Conservation (phyloP, 129 eudicot species). For the Flaveria ramosissima region DNA sequence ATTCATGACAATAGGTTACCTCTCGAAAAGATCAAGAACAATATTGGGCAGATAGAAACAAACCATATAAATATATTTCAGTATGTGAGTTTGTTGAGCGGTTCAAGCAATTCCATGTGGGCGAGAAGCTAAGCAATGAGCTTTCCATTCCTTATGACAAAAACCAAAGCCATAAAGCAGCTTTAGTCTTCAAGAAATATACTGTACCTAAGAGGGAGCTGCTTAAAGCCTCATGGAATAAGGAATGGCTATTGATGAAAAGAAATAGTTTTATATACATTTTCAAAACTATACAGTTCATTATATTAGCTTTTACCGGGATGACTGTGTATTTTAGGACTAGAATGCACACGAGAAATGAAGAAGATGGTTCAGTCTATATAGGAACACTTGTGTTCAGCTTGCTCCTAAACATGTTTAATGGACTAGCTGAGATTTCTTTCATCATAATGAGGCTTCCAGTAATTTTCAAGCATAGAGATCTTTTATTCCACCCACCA, state of each 20-base stretch:
- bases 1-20: constrained; percentile 58
- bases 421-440: constrained; percentile 73
- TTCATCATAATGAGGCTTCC: constrained; percentile 70
- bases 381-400: constrained; percentile 58
- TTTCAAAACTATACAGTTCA: constrained; percentile 60
- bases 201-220: constrained; percentile 55
- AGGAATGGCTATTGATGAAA: constrained; percentile 75
- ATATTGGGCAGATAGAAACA: constrained; percentile 66
- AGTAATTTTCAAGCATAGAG: constrained; percentile 80
- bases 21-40: constrained; percentile 84
- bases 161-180: constrained; percentile 53
- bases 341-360: constrained; percentile 49
- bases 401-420: constrained; percentile 63
- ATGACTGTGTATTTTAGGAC: constrained; percentile 61
- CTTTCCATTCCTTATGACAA: constrained; percentile 67
- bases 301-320: constrained; percentile 48
- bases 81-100: constrained; percentile 50
- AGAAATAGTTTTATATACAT: constrained; percentile 69
- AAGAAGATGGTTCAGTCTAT: constrained; percentile 56
- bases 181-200: constrained; percentile 56
- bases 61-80: constrained; percentile 56
- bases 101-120: constrained; percentile 64
- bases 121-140: constrained; percentile 52
- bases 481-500: constrained; percentile 74
- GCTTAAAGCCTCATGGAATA: constrained; percentile 66